phyloP scores from a whole-genome alignment of 2,329 filamentous ascomycete species.

The Fonsecaea monophora region DNA sequence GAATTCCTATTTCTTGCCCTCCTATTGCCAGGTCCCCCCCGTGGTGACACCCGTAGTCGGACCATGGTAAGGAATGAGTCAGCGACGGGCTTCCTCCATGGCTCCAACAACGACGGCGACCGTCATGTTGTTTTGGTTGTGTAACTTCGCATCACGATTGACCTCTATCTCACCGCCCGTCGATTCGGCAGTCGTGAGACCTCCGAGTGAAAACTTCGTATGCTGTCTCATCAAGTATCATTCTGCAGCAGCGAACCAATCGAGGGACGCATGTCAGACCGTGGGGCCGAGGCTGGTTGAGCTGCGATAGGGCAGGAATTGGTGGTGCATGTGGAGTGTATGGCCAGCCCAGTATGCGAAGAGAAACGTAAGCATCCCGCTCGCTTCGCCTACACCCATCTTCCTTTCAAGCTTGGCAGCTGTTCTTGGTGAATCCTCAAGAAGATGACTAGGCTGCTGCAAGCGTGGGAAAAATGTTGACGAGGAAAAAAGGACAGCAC shows the following conservation, averaged over 20 bases:
- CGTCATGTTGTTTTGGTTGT: slow-evolving; percentile 1
- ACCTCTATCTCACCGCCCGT: slow-evolving; percentile 3
- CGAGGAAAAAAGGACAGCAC: not conserved
- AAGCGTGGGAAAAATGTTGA: not conserved
- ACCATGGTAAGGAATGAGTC: slow-evolving; percentile 3
- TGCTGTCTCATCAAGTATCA: slow-evolving; percentile 9
- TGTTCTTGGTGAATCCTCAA: not conserved
- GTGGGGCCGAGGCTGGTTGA: not conserved
- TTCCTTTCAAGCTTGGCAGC: slow-evolving; percentile 1
- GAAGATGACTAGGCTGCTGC: not conserved
- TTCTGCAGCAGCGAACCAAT: not conserved
- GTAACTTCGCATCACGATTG: slow-evolving; percentile 2
- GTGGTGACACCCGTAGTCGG: not conserved
- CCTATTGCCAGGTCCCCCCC: not conserved
- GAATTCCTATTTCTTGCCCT: not conserved
- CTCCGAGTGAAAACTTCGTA: not conserved
- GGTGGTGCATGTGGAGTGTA: not conserved
- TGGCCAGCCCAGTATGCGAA: slow-evolving; percentile 7
- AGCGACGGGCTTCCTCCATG: not conserved
- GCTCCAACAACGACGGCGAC: not conserved
- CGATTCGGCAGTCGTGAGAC: not conserved
- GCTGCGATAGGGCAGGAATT: slow-evolving; percentile 1
- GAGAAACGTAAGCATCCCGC: slow-evolving; percentile 13
- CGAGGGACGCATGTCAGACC: not conserved
- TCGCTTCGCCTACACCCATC: slow-evolving; percentile 4